Base-by-base conservation (phyloP, 164 flowering plant genomes). In the Chloranthus sessilifolius region DNA sequence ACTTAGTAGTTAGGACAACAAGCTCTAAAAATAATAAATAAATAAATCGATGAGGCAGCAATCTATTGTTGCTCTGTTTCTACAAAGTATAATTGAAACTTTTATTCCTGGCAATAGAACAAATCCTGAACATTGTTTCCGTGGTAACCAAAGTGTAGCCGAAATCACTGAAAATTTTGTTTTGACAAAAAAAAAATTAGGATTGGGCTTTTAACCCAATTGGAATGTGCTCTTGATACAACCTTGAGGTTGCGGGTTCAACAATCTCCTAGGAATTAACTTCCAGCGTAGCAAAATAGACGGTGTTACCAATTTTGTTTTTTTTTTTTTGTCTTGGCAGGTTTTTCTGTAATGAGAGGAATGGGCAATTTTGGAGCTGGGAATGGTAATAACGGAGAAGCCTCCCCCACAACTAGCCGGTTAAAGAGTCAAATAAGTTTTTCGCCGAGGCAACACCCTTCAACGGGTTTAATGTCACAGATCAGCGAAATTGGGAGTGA, bases 311-410 rank as follows among this genome's bases (percentile, higher is more conserved):
- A 19, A 19, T 41, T 11, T 19, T 9, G 21, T 10, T 34, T 11
- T 34, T 1, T 15, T 34, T 33, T 31, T n/a, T n/a, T n/a, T n/a
- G 36, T 34, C 34, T 15, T 38, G 15, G 59, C 82, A 81, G 88
- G 82, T n/a, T 78, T 56, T 60, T 75, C 61, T 59, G 64, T 64
- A 42, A 57, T 64, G 74, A 71, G 79, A 62, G 77, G 79, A 8
- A 55, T 67, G 64, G 78, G 77, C 27, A 72, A 59, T 61, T 66
- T 60, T 56, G 70, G 75, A 55, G 62, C 37, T 26, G 64, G 71
- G 31, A 70, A 56, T 58, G 53, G 55, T 52, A 41, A 50, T 46
- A 69, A 62, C 22, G 66, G 62, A 23, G 83, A 74, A 29, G 52
- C 63, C 11, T 20, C 65, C 60, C 55, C 77, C 35, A 29, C 76